Percentiles rank a stretch among this genome's conserved stretches.
phyloP scores from a whole-genome alignment of 2,329 filamentous ascomycete genomes.

The Trichoderma endophyticum region DNA sequence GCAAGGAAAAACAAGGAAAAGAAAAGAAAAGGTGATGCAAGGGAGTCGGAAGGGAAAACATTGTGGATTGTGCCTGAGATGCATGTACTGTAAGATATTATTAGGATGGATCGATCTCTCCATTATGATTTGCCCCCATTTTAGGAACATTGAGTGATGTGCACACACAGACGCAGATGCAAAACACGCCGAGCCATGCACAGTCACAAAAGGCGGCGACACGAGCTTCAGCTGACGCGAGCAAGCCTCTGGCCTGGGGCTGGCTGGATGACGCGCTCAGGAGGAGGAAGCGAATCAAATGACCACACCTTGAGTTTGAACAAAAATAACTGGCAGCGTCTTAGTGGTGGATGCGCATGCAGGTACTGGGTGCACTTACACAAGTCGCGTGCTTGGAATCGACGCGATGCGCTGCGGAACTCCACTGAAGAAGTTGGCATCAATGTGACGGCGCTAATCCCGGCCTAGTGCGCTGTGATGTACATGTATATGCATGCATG shows the following conservation, averaged over 20 bases:
- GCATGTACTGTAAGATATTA: slow-evolving; percentile 5
- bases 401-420: not conserved
- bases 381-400: not conserved
- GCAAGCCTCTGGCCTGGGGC: not conserved
- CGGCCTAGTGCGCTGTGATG: not conserved
- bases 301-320: not conserved
- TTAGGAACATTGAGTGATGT: not conserved
- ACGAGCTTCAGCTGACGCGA: slow-evolving; percentile 1
- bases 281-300: slow-evolving; percentile 12
- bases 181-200: not conserved
- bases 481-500: not conserved
- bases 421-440: not conserved
- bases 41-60: not conserved
- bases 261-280: slow-evolving; percentile 3
- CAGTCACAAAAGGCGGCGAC: not conserved
- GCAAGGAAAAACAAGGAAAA: not conserved
- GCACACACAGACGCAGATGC: not conserved
- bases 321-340: not conserved
- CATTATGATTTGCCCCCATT: not conserved
- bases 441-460: not conserved
- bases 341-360: slow-evolving; percentile 6
- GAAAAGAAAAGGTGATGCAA: not conserved
- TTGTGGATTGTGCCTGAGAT: not conserved
- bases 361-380: slow-evolving; percentile 1
- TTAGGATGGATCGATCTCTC: not conserved